Conservation (phyloP, 176 grass and related monocot species). For the Urochloa ruziziensis region DNA sequence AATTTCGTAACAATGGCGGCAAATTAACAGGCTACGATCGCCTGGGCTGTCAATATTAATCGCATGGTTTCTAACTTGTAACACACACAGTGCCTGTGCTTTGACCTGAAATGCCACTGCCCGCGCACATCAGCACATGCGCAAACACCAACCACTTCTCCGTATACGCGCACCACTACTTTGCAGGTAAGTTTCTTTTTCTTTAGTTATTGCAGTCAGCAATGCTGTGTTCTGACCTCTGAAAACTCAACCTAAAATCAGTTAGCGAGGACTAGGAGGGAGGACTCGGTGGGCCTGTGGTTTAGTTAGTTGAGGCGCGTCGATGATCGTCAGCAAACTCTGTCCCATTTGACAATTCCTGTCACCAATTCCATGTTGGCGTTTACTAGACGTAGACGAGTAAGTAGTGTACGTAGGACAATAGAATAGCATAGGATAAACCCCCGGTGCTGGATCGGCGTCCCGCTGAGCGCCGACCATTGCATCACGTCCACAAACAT, state of each 20-base stretch:
- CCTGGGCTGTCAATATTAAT: background rate
- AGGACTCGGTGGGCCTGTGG: background rate
- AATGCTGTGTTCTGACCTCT: background rate
- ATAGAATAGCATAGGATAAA: background rate
- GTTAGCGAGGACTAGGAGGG: background rate
- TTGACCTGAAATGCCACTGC: background rate
- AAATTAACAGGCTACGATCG: background rate
- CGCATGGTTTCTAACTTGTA: background rate
- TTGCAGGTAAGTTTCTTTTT: background rate
- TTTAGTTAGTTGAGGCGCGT: no score
- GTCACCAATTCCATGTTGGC: background rate
- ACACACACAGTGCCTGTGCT: background rate
- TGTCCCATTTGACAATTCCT: conserved; percentile 37
- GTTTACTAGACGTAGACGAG: conserved; percentile 39
- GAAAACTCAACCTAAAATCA: background rate
- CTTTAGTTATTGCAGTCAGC: background rate
- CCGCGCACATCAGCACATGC: background rate
- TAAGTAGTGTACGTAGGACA: background rate
- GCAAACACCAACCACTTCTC: background rate
- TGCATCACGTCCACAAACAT: conserved; percentile 42
- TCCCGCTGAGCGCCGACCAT: conserved; percentile 37
- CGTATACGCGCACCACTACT: no score
- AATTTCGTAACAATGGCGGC: background rate
- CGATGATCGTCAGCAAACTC: conserved; percentile 12
- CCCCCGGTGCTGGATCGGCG: background rate